Conservation (phyloP, 164 flowering plant genomes). For the Dillenia turbinata region DNA sequence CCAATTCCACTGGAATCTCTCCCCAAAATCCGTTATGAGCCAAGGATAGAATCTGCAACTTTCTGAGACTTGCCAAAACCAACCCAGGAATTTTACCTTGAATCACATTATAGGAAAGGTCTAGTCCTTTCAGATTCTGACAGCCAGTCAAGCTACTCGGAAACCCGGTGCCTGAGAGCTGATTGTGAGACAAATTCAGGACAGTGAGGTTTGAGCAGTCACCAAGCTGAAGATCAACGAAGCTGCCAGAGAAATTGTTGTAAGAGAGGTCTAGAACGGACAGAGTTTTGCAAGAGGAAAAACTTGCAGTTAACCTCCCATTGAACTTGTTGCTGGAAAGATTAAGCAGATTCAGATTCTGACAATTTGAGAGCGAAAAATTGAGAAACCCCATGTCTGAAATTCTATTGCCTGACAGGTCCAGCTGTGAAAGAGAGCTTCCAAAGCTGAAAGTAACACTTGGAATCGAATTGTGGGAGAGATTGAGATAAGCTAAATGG, state of each 20-base stretch:
- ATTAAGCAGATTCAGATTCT: slow-evolving; percentile 44
- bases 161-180: slow-evolving; percentile 35
- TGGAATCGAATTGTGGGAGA: slow-evolving; percentile 48
- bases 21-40: slow-evolving; percentile 55
- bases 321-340: slow-evolving; percentile 51
- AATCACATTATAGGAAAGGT: slow-evolving; percentile 46
- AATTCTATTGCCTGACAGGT: slow-evolving; percentile 54
- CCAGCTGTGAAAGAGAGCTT: slow-evolving; percentile 47
- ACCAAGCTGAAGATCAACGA: slow-evolving; percentile 40
- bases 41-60: slow-evolving; percentile 39
- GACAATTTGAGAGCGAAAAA: slow-evolving; percentile 31
- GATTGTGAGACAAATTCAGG: slow-evolving; percentile 48
- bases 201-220: slow-evolving; percentile 49
- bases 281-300: slow-evolving; percentile 37
- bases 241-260: slow-evolving; percentile 59
- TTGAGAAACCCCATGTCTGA: slow-evolving; percentile 32
- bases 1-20: slow-evolving; percentile 54
- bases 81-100: slow-evolving; percentile 34
- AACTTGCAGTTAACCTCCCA: slow-evolving; percentile 26
- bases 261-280: slow-evolving; percentile 46
- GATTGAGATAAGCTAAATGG: slow-evolving; percentile 36
- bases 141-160: slow-evolving; percentile 43
- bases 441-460: slow-evolving; percentile 32
- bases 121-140: slow-evolving; percentile 39
- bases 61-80: slow-evolving; percentile 34